These are phyloP conservation scores for Exophiala mesophila DNA, from an alignment of 2,329 filamentous ascomycete genomes.

Conservation along the genomic window DNA sequence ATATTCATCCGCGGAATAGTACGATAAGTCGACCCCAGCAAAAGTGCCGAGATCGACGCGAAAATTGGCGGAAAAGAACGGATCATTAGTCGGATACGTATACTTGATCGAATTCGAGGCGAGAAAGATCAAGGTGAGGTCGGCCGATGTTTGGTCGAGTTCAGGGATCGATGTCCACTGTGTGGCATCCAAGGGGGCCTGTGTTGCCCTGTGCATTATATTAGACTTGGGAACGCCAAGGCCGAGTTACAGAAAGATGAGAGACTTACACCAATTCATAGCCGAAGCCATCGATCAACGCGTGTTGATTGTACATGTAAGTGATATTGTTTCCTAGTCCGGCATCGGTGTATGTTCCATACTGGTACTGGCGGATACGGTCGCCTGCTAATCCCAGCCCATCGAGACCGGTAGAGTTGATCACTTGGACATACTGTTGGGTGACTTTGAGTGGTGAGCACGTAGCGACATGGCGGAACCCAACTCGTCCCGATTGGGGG, in stretches of 20 bases:
- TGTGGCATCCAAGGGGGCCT: slow-evolving; percentile 2
- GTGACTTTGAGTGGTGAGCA: slow-evolving; percentile 20
- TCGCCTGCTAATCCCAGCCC: slow-evolving; percentile 8
- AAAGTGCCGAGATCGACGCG: slow-evolving; percentile 5
- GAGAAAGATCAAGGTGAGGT: slow-evolving; percentile 32
- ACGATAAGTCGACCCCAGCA: not conserved
- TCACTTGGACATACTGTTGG: slow-evolving; percentile 1
- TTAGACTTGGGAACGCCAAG: not conserved
- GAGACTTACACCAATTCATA: slow-evolving; percentile 11
- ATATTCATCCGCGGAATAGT: slow-evolving; percentile 25
- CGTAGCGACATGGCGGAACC: slow-evolving; percentile 26
- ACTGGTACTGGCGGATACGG: slow-evolving; percentile 7
- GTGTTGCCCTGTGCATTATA: slow-evolving; percentile 5
- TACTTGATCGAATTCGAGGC: slow-evolving; percentile 29
- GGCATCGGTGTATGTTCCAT: slow-evolving; percentile 3
- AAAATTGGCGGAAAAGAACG: slow-evolving; percentile 30
- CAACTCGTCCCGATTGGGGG: slow-evolving; percentile 22
- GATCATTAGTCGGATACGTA: slow-evolving; percentile 28
- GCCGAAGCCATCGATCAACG: slow-evolving; percentile 10
- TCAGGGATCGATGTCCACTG: slow-evolving; percentile 28
- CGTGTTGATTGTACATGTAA: slow-evolving; percentile 10
- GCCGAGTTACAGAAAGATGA: too few species aligned
- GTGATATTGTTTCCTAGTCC: slow-evolving; percentile 7
- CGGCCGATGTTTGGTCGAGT: slow-evolving; percentile 30
- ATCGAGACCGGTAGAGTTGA: slow-evolving; percentile 4